Evolutionary conservation across 352 stramenopile genomes (phyloP), one percentile per base, ranked within the genome.

Genomic region (Phytophthora crassamura): DNA sequence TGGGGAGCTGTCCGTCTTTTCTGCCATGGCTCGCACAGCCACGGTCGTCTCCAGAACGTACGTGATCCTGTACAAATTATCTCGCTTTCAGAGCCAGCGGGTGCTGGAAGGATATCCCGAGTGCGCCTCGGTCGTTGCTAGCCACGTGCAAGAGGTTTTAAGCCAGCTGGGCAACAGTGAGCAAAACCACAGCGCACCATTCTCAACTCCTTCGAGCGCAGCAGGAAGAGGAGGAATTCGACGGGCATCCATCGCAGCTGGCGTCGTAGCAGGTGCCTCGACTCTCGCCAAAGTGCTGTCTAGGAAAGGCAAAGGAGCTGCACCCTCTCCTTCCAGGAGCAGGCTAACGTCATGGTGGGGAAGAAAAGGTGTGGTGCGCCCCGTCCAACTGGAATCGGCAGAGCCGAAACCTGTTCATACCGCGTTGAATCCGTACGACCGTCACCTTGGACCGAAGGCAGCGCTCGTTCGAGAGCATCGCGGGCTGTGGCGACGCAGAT

Each of bases 1-100:
- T 51, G 85, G 85, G 2, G 85, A 93, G 28, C 50, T 93, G 5
- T 90, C 85, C 0, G 72, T 93, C 4, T 91, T 93, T 36, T 80
- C 77, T 2, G 76, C 77, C 14, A 74, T 71, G 40, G 74, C 72
- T 14, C 72, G 85, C 18, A 80, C 83, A 6, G 83, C 85, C 10
- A 89, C 82, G 0, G 71, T 91, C 10, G 50, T 84, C 0, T 80
- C 84, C 2, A 76, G 69, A 1, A 93, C 84, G 1, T 93, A 90
- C 47, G 78, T 72, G 7, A 84, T 86, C 30, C 57, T 93, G 8
- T 93, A 90, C 66, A 82, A 78, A 40, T 62, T 93, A 4, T 79
- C 78, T 9, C 64, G 78, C 1, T 89, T 89, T 40, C 78, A 91
- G 45, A 79, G 64, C 0, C 72, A 90, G 12, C 64, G 72, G 9